phyloP scores from a whole-genome alignment of 2,329 filamentous ascomycete species.

The Cladophialophora exuberans region DNA sequence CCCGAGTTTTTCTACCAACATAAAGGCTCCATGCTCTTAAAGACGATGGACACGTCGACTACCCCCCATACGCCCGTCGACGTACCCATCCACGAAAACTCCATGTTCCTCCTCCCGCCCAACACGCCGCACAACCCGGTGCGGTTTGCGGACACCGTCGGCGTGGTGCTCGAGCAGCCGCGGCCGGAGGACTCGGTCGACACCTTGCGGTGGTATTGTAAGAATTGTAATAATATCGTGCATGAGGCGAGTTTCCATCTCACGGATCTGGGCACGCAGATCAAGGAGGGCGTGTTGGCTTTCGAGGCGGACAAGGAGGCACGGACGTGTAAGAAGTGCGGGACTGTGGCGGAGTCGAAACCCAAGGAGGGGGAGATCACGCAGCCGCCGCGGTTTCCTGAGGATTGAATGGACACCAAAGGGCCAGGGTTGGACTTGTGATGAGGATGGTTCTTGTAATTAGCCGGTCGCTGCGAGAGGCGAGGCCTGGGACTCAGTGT shows the following conservation, averaged over 20 bases:
- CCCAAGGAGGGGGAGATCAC: slow-evolving; percentile 47
- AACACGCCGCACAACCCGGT: slow-evolving; percentile 97
- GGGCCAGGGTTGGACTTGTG: too few relatives aligned
- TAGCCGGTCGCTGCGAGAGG: slow-evolving; percentile 12
- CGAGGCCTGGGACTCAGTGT: slow-evolving; percentile 1
- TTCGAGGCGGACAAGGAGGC: slow-evolving; percentile 72
- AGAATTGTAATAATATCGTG: slow-evolving; percentile 69
- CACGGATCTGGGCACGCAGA: slow-evolving; percentile 88
- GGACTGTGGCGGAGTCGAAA: slow-evolving; percentile 66
- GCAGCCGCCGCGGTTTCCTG: slow-evolving; percentile 45
- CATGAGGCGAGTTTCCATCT: slow-evolving; percentile 88
- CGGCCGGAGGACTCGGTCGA: slow-evolving; percentile 72
- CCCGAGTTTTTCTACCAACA: slow-evolving; percentile 99
- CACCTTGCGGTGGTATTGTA: slow-evolving; percentile 89
- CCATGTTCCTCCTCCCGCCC: slow-evolving; percentile 89
- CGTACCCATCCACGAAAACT: slow-evolving; percentile 86
- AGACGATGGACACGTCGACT: slow-evolving; percentile 72
- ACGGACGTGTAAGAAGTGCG: slow-evolving; percentile 78
- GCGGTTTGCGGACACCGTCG: slow-evolving; percentile 90
- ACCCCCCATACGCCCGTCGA: slow-evolving; percentile 69
- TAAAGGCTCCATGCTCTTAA: slow-evolving; percentile 89
- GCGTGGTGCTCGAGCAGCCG: slow-evolving; percentile 86
- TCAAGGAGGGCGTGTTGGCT: slow-evolving; percentile 84
- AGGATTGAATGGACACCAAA: slow-evolving; percentile 26
- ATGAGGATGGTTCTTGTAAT: neutral